Evolutionary conservation across 306 rosid genomes (phyloP), one percentile per base, ranked within the genome.

Genomic region (Vigna radiata): DNA sequence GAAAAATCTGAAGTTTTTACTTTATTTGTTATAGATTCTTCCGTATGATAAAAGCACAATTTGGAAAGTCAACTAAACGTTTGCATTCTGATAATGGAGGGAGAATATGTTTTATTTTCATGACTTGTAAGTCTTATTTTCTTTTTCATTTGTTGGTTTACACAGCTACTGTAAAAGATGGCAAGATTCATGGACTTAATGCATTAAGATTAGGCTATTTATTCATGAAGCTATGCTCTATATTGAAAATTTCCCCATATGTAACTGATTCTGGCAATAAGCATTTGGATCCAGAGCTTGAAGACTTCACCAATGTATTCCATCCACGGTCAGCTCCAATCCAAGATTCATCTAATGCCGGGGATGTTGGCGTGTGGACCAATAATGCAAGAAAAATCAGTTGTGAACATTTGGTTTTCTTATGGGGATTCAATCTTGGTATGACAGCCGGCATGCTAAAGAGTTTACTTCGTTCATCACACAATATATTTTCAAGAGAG

Each of bases 341-440:
- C 3, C 69, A 70, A 75, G 86, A 86, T 60, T 65, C 87, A 39
- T 69, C 37, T 23, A 69, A 83, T 9, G 87, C 29, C 4, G 87
- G 31, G 18, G 81, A 83, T 53, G 23, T 94, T 41, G 65, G 79
- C 25, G 72, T 91, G 27, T 92, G 96, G 96, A 71, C 80, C 48
- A 84, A 81, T 48, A 83, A 74, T 21, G 39, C 86, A 76, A 86
- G 80, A 84, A 89, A 79, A 76, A 85, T 90, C 63, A 85, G 76
- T 68, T 79, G 85, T 58, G 83, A 81, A 61, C 81, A 92, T 50
- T 72, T 88, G 84, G 88, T 89, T 52, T 90, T 91, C 89, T 48
- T 92, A 75, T 92, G 98, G 98, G 97, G 96, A 80, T 92, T 90
- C 64, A 80, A 84, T 54, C 52, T 33, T 44, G 89, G 91, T 15